Percentiles rank a stretch among this genome's conserved stretches.
phyloP scores from a whole-genome alignment of 805 yeast genomes.

The Monosporozyma unispora region DNA sequence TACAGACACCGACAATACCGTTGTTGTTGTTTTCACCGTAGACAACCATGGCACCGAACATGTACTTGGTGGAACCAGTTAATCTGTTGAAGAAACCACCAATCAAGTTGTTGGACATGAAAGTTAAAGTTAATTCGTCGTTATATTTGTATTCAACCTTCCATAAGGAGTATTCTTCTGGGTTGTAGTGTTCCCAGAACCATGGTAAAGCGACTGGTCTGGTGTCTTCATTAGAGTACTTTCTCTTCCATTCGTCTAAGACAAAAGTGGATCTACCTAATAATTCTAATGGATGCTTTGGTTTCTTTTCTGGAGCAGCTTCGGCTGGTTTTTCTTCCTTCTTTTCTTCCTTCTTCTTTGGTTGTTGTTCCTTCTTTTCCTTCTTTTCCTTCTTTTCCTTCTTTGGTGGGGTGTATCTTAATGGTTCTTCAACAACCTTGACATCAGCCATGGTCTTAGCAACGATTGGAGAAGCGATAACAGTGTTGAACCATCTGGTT shows the following conservation, averaged over 20 bases:
- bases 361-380: conserved; percentile 45
- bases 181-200: conserved; percentile 95
- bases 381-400: conserved; percentile 58
- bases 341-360: conserved; percentile 22
- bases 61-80: conserved; percentile 80
- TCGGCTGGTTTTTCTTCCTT: conserved; percentile 26
- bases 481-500: conserved; percentile 68
- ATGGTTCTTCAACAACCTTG: conserved; percentile 53
- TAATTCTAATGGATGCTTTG: conserved; percentile 84
- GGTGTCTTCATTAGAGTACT: conserved; percentile 95
- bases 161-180: conserved; percentile 91
- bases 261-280: conserved; percentile 64
- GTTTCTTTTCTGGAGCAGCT: conserved; percentile 50
- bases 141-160: conserved; percentile 95
- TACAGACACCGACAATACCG: conserved; percentile 92
- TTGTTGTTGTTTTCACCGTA: conserved; percentile 98
- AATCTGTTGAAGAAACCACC: conserved; percentile 98
- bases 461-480: conserved; percentile 38
- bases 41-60: conserved; percentile 90
- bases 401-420: conserved; percentile 59
- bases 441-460: conserved; percentile 40
- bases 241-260: conserved; percentile 92
- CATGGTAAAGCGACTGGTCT: conserved; percentile 90
- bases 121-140: conserved; percentile 92
- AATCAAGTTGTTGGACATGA: conserved; percentile 96